Percentiles rank a stretch among this genome's conserved stretches.
These are phyloP conservation scores for Articulospora tetracladia DNA, from an alignment of 495 filamentous ascomycete species.

Conservation along the genomic window DNA sequence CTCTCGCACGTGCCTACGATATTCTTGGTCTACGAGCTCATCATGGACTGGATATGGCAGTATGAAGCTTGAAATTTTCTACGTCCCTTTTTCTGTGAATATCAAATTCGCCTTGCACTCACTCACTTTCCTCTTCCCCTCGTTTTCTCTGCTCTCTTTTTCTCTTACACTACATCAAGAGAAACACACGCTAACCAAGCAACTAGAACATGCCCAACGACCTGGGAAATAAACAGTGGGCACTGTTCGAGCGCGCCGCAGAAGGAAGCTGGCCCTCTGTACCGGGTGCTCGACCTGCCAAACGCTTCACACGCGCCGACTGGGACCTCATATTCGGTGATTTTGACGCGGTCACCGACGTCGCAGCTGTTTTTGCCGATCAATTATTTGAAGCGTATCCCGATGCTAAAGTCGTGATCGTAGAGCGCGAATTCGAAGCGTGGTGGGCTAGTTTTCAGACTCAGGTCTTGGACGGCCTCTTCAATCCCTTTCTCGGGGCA, in stretches of 20 bases:
- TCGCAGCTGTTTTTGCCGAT: conserved; percentile 30
- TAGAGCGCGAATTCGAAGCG: conserved; percentile 30
- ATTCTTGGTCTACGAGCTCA: not conserved
- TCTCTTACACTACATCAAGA: no score
- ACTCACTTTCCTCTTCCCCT: not conserved
- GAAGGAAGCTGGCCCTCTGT: not conserved
- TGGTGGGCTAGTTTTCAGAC: conserved; percentile 31
- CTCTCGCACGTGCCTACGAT: conserved; percentile 1
- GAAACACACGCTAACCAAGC: no score
- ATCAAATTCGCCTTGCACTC: no score
- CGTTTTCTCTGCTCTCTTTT: no score
- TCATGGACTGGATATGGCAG: conserved; percentile 1
- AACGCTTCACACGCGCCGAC: conserved; percentile 3
- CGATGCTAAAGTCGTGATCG: conserved; percentile 41
- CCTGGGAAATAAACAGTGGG: not conserved
- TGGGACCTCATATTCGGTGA: conserved; percentile 39
- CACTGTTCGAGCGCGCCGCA: not conserved
- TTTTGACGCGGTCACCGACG: conserved; percentile 37
- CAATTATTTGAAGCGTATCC: conserved; percentile 44
- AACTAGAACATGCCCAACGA: not conserved
- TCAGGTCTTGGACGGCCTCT: not conserved
- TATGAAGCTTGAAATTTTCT: no score
- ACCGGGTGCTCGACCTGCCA: not conserved
- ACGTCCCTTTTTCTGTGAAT: no score
- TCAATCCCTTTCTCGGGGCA: not conserved